phyloP scores from a whole-genome alignment of 2,329 filamentous ascomycete genomes.

The Calonectria pteridis region DNA sequence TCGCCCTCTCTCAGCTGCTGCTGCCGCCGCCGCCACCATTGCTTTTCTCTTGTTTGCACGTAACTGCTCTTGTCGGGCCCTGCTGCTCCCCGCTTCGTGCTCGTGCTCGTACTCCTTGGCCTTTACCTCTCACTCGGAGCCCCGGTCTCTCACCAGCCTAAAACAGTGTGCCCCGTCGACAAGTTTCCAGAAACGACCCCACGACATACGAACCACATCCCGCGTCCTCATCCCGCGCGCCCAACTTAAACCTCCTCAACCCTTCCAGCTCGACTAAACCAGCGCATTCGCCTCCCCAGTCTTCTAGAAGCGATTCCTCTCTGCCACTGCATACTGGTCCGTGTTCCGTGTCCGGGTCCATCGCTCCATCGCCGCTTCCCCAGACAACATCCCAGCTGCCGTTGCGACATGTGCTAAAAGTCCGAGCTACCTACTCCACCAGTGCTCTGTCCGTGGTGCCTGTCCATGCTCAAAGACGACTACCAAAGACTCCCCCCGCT shows the following conservation, averaged over 20 bases:
- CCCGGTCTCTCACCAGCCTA: constrained; percentile 11
- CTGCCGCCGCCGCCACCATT: background rate
- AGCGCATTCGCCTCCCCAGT: background rate
- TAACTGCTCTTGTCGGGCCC: background rate
- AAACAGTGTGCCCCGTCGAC: constrained; percentile 21
- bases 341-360: background rate
- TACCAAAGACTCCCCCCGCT: background rate
- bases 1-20: background rate
- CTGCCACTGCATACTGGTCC: background rate
- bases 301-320: background rate
- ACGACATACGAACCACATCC: constrained; percentile 25
- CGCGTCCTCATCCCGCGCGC: constrained; percentile 18
- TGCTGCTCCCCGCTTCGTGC: constrained; percentile 10
- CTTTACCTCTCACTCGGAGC: constrained; percentile 11
- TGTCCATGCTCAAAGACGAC: constrained; percentile 17
- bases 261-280: background rate
- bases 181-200: constrained; percentile 23
- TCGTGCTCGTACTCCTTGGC: constrained; percentile 14
- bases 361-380: constrained; percentile 2
- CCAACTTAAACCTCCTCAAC: constrained; percentile 15
- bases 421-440: background rate
- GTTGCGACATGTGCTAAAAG: constrained; percentile 22
- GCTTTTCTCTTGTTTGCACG: background rate
- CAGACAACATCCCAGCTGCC: background rate
- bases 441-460: constrained; percentile 5